Evolutionary conservation across 1,284 basidiomycete genomes (phyloP).

Genomic region (Ganoderma lucidum): DNA sequence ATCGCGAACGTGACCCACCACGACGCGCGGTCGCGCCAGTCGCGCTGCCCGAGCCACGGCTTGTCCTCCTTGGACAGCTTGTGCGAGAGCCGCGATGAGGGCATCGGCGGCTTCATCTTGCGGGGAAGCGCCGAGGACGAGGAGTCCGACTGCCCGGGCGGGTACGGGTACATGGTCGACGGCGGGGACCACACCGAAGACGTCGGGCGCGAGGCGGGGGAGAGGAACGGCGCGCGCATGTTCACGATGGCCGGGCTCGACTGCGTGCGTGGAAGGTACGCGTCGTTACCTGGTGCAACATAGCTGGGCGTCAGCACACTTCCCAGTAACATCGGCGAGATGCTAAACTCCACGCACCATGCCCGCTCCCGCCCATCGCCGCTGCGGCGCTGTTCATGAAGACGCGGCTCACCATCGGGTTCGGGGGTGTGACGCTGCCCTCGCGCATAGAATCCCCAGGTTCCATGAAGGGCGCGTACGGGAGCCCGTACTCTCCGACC

Average conservation of each 20-base stretch:
- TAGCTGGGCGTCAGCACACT: constrained; percentile 16
- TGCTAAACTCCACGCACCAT: background rate
- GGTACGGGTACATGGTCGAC: constrained; percentile 45
- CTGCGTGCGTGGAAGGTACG: constrained; percentile 46
- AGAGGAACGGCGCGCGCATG: constrained; percentile 75
- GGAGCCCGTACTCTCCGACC: constrained; percentile 45
- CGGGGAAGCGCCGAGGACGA: constrained; percentile 44
- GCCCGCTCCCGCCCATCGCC: constrained; percentile 36
- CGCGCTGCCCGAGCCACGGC: constrained; percentile 65
- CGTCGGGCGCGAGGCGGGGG: constrained; percentile 67
- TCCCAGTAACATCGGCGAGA: background rate
- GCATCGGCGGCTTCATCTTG: constrained; percentile 53
- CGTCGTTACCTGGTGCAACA: constrained; percentile 27
- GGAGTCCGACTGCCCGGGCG: constrained; percentile 41
- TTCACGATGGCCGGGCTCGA: constrained; percentile 46
- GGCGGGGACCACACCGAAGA: constrained; percentile 70
- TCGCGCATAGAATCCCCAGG: constrained; percentile 31
- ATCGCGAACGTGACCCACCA: constrained; percentile 65
- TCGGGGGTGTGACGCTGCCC: constrained; percentile 37
- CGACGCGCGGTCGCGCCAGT: constrained; percentile 58
- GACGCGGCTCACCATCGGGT: constrained; percentile 43
- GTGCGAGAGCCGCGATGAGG: constrained; percentile 54
- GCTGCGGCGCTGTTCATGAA: constrained; percentile 59
- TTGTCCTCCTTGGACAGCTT: constrained; percentile 63
- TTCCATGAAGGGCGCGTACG: constrained; percentile 63